These are phyloP conservation scores for Sonneratia alba DNA, from an alignment of 345 rosid species.

Conservation along the genomic window DNA sequence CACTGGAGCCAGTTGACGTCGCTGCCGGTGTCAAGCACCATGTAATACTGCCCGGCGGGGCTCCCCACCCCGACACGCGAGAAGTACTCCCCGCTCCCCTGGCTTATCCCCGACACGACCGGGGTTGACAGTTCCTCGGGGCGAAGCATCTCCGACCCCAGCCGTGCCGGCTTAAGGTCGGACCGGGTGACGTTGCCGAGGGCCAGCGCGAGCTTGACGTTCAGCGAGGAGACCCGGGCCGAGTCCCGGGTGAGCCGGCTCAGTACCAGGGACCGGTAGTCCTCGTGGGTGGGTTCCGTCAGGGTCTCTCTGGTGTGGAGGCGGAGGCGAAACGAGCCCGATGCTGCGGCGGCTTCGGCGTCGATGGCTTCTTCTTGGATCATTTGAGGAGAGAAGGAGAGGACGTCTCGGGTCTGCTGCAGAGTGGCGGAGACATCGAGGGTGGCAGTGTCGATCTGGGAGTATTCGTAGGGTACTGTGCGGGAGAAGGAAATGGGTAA, in stretches of 20 bases:
- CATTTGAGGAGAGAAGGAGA: slow-evolving; percentile 11
- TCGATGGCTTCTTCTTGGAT: not conserved
- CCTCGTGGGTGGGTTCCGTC: slow-evolving; percentile 31
- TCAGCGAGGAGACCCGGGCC: slow-evolving; percentile 44
- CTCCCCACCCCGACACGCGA: slow-evolving; percentile 66
- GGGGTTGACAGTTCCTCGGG: slow-evolving; percentile 57
- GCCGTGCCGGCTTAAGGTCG: slow-evolving; percentile 42
- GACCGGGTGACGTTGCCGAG: slow-evolving; percentile 34
- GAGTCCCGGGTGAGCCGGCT: slow-evolving; percentile 76
- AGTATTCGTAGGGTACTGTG: not conserved
- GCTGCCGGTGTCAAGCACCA: slow-evolving; percentile 42
- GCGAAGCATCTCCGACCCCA: slow-evolving; percentile 19
- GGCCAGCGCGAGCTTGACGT: slow-evolving; percentile 32
- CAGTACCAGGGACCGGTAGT: slow-evolving; percentile 44
- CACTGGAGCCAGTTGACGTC: slow-evolving; percentile 91
- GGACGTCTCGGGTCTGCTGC: slow-evolving; percentile 9
- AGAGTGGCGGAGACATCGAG: slow-evolving; percentile 14
- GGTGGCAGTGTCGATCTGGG: slow-evolving; percentile 6
- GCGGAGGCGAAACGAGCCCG: slow-evolving; percentile 24
- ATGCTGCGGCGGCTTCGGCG: slow-evolving; percentile 35
- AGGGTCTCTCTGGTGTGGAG: slow-evolving; percentile 61
- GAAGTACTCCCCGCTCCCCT: slow-evolving; percentile 97
- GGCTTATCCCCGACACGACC: slow-evolving; percentile 56
- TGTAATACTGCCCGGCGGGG: slow-evolving; percentile 49
- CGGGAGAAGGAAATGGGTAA: not conserved